phyloP scores from a whole-genome alignment of 2,329 filamentous ascomycete genomes.

The Colletotrichum costaricense region DNA sequence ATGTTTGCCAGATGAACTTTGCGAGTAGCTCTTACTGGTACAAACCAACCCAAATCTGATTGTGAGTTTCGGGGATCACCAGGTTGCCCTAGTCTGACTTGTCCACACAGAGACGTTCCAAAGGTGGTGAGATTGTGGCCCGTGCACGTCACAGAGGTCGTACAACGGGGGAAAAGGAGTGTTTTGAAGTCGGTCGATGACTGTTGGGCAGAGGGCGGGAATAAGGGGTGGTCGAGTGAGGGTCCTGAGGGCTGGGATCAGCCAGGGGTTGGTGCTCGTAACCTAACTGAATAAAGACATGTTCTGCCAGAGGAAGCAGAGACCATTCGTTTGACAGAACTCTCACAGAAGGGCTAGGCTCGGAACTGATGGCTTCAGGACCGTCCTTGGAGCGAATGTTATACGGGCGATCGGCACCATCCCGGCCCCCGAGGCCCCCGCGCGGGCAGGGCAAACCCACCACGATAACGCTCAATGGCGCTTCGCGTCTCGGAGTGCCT shows the following conservation, averaged over 20 bases:
- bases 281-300: background rate
- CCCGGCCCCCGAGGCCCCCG: constrained; percentile 22
- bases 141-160: constrained; percentile 23
- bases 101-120: background rate
- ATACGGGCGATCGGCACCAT: background rate
- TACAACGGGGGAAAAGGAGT: background rate
- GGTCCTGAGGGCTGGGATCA: no score
- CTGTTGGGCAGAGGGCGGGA: background rate
- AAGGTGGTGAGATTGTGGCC: constrained; percentile 24
- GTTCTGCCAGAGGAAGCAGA: no score
- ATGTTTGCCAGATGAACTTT: background rate
- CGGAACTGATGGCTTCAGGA: background rate
- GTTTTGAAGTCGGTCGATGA: background rate
- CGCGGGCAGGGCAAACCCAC: background rate
- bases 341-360: background rate
- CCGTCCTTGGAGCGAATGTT: background rate
- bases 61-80: background rate
- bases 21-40: background rate
- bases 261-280: no score
- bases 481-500: constrained; percentile 22
- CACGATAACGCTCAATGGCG: background rate
- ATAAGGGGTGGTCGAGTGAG: background rate
- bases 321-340: background rate
- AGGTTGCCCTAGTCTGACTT: background rate
- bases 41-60: background rate